These are phyloP conservation scores for Daldinia bambusicola DNA, from an alignment of 495 filamentous ascomycete genomes.

Conservation along the genomic window DNA sequence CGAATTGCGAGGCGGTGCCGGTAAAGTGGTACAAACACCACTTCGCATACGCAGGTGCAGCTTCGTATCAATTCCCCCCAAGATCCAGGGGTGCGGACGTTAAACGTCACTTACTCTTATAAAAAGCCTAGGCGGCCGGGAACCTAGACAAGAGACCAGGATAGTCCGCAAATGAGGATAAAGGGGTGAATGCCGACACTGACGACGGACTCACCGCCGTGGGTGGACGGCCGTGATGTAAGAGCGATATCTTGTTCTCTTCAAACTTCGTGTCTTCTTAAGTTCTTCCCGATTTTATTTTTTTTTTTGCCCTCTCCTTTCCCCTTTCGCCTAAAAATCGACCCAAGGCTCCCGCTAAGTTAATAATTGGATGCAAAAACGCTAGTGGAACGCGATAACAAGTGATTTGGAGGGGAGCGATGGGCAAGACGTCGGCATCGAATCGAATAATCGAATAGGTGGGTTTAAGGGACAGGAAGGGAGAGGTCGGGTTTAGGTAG, in stretches of 20 bases:
- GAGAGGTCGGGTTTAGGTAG: constrained; percentile 39
- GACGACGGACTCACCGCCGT: constrained; percentile 43
- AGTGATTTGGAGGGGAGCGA: constrained; percentile 19
- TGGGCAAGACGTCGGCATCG: constrained; percentile 41
- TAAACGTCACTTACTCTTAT: constrained; percentile 43
- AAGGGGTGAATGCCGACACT: constrained; percentile 36
- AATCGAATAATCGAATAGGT: constrained; percentile 43
- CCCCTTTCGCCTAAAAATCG: constrained; percentile 24
- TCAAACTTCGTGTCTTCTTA: not conserved
- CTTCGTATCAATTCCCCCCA: constrained; percentile 34
- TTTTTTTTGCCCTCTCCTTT: constrained; percentile 5
- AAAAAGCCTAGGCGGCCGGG: constrained; percentile 48
- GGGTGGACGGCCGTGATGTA: constrained; percentile 31
- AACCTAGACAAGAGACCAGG: constrained; percentile 47
- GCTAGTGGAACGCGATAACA: constrained; percentile 28
- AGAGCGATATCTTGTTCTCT: constrained; percentile 35
- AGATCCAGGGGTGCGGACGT: constrained; percentile 20
- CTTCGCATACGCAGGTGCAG: constrained; percentile 26
- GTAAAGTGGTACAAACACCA: constrained; percentile 40
- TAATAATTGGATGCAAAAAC: constrained; percentile 35
- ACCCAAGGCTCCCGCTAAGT: constrained; percentile 25
- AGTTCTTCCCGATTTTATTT: constrained; percentile 4
- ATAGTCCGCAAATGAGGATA: constrained; percentile 29
- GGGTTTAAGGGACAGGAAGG: constrained; percentile 24
- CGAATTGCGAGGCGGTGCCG: constrained; percentile 25